Conservation (phyloP, 768 basidiomycete species). For the Piloderma croceum region DNA sequence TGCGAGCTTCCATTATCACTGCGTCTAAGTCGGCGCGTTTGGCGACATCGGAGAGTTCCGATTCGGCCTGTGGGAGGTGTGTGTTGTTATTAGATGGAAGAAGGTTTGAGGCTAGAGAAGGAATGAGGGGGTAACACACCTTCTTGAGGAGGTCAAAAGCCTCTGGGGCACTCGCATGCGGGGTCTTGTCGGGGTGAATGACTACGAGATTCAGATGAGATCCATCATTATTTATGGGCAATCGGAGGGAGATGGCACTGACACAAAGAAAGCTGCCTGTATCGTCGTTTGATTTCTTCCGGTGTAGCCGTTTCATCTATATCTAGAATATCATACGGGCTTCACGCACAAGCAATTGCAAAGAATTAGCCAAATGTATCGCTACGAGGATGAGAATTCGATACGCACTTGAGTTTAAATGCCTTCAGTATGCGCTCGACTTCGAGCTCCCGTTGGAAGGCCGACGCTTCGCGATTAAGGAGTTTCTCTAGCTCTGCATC, state of each 20-base stretch:
- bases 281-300: constrained; percentile 87
- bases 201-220: constrained; percentile 40
- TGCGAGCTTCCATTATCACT: constrained; percentile 69
- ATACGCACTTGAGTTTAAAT: constrained; percentile 89
- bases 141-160: constrained; percentile 94
- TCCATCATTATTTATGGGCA: background rate
- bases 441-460: constrained; percentile 82
- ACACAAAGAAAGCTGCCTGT: constrained; percentile 82
- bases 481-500: constrained; percentile 74
- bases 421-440: constrained; percentile 89
- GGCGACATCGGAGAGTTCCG: constrained; percentile 71
- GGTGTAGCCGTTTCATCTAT: constrained; percentile 63
- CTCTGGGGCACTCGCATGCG: constrained; percentile 82
- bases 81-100: background rate
- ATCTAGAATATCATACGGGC: constrained; percentile 92
- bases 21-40: constrained; percentile 82
- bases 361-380: too few relatives aligned
- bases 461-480: constrained; percentile 73
- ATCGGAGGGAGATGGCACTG: constrained; percentile 25
- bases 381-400: background rate
- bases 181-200: constrained; percentile 97
- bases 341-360: constrained; percentile 23
- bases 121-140: constrained; percentile 34
- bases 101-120: background rate
- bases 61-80: constrained; percentile 59